Evolutionary conservation across 176 grass and related monocot genomes (phyloP), one percentile per base, ranked within the genome.

Genomic region (Musa itinerans): DNA sequence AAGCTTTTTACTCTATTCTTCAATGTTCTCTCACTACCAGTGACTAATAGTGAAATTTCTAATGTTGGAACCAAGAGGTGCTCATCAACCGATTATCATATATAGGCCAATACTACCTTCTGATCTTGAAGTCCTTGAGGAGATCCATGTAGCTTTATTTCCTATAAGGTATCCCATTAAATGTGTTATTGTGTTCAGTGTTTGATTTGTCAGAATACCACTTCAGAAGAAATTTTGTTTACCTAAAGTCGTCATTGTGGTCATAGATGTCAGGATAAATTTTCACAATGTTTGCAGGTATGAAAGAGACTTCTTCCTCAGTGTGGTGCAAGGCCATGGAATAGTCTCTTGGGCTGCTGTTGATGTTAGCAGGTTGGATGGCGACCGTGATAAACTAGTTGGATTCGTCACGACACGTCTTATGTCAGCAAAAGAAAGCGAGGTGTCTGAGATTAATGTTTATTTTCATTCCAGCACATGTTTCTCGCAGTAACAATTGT

Each of bases 251-350:
- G 11, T 25, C 29, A 64, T 65, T 50, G 11, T 15, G 10, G 8
- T 62, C 25, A 20, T 64, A 48, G 51, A 64, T 64, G 23, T 24
- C 6, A 22, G 48, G n/a, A 14, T 3, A 49, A 26, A 54, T 72
- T 73, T 54, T 53, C 81, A 65, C 16, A 2, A 66, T 27, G 26
- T 53, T 17, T 77, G 57, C 69, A 97, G 93, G 73, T 99, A 99
- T 81, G 95, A 99, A 83, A 91, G 83, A 58, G 95, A 99, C 76
- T 99, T 99, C 72, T 99, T 99, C 82, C 84, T 99, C 78, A 90
- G 87, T 67, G 95, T 94, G 77, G 90, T 99, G 64, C 89, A 83
- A 63, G 86, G 90, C 43, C 68, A 89, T 87, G 95, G 95, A 34
- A 87, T 94, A 75, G 54, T 94, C 78, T 94, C 95, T 51, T 99